Conservation (phyloP, 306 rosid species). For the Vicia faba region DNA sequence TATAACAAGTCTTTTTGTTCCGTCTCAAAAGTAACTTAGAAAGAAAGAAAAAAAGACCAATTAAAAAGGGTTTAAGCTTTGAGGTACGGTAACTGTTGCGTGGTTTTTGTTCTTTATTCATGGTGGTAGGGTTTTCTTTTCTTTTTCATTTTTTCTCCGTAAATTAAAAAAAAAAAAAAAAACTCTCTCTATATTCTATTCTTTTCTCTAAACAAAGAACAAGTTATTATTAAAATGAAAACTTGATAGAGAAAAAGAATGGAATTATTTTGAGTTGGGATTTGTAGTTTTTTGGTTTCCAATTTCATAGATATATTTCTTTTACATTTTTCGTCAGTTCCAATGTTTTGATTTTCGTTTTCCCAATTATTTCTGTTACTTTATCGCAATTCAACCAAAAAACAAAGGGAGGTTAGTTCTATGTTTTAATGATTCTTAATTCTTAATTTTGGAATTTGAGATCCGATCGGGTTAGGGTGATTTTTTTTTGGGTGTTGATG, state of each 20-base stretch:
- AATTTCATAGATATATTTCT: conserved; percentile 35
- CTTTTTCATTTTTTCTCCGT: conserved; percentile 28
- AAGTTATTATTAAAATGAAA: not conserved
- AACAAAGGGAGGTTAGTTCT: conserved; percentile 21
- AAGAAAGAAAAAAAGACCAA: not conserved
- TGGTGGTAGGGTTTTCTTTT: conserved; percentile 30
- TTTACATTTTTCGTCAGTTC: conserved; percentile 28
- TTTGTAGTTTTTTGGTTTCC: conserved; percentile 26
- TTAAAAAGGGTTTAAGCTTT: conserved; percentile 50
- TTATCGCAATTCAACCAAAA: no score
- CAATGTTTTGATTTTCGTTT: conserved; percentile 9
- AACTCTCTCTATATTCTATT: no score
- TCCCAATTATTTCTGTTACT: no score
- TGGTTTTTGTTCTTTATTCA: conserved; percentile 44
- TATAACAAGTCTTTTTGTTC: not conserved
- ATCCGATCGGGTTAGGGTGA: conserved; percentile 41
- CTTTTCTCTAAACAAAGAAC: conserved; percentile 1
- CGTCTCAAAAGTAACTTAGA: conserved; percentile 2
- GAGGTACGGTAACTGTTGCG: conserved; percentile 59
- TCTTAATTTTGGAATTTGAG: conserved; percentile 39
- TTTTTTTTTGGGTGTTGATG: not conserved
- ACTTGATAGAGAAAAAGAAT: not conserved
- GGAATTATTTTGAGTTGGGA: conserved; percentile 23
- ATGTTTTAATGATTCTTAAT: conserved; percentile 27
- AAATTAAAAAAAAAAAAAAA: no score